Conservation (phyloP, 2,329 filamentous ascomycete genomes). For the Neospermospora avenae region DNA sequence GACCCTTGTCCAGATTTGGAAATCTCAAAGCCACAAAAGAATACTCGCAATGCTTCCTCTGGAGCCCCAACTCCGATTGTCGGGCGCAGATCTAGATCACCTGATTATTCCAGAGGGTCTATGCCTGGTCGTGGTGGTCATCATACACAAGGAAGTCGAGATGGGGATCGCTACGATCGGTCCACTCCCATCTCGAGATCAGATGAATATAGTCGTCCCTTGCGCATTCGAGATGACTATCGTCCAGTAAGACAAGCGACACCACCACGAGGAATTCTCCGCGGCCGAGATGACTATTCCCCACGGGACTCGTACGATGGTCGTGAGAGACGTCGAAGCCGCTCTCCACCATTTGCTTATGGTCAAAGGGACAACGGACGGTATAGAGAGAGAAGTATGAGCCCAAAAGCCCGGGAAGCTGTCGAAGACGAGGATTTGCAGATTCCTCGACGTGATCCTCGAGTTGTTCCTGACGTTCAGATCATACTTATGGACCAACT, state of each 20-base stretch:
- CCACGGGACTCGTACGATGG: constrained; percentile 36
- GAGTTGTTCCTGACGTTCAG: constrained; percentile 84
- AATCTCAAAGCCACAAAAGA: constrained; percentile 83
- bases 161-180: constrained; percentile 35
- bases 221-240: constrained; percentile 60
- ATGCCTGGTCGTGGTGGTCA: constrained; percentile 40
- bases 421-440: constrained; percentile 60
- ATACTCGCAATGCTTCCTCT: constrained; percentile 59
- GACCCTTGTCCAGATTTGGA: constrained; percentile 66
- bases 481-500: constrained; percentile 78
- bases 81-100: constrained; percentile 54
- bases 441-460: constrained; percentile 68
- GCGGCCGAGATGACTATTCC: constrained; percentile 62
- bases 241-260: constrained; percentile 59
- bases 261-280: constrained; percentile 53
- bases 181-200: constrained; percentile 30
- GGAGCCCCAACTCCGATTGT: constrained; percentile 24
- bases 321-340: constrained; percentile 49
- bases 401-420: constrained; percentile 60
- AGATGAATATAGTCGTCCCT: constrained; percentile 41
- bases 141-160: constrained; percentile 34
- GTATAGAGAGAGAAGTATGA: constrained; percentile 68
- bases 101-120: constrained; percentile 49
- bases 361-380: constrained; percentile 44
- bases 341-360: constrained; percentile 58